Evolutionary conservation across 2,329 filamentous ascomycete genomes (phyloP).

Genomic region (Trichoderma hamatum): DNA sequence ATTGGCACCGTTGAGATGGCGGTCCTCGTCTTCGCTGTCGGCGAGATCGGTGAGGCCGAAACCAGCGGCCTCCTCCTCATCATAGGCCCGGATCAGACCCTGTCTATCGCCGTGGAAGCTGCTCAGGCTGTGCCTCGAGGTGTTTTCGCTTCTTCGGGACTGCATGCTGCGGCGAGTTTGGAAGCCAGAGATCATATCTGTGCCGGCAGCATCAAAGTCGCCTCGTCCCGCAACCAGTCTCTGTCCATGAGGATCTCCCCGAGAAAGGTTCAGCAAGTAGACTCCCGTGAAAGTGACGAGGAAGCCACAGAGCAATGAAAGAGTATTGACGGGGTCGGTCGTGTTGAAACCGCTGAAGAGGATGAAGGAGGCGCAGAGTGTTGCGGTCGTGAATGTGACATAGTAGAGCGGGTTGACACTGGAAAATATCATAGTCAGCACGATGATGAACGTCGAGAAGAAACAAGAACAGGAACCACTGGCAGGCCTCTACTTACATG

Average conservation of each 20-base stretch:
- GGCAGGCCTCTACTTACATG: slow-evolving; percentile 65
- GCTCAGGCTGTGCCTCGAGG: slow-evolving; percentile 65
- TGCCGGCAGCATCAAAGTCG: slow-evolving; percentile 78
- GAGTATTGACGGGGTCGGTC: slow-evolving; percentile 84
- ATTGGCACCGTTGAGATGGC: slow-evolving; percentile 27
- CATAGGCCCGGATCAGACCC: slow-evolving; percentile 85
- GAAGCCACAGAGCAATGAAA: slow-evolving; percentile 91
- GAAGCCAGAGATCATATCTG: slow-evolving; percentile 85
- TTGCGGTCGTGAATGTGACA: slow-evolving; percentile 94
- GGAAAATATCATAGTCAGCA: slow-evolving; percentile 28
- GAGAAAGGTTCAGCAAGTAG: slow-evolving; percentile 93
- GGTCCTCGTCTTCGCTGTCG: slow-evolving; percentile 68
- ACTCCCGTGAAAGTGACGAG: slow-evolving; percentile 94
- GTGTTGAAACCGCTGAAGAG: slow-evolving; percentile 97
- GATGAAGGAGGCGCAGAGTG: slow-evolving; percentile 91
- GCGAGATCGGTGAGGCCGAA: slow-evolving; percentile 80
- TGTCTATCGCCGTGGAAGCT: slow-evolving; percentile 71
- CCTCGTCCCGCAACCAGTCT: slow-evolving; percentile 63
- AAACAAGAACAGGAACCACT: neutral
- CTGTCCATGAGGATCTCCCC: slow-evolving; percentile 82
- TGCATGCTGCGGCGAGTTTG: slow-evolving; percentile 96
- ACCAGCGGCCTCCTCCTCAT: slow-evolving; percentile 74
- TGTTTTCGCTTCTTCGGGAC: slow-evolving; percentile 71
- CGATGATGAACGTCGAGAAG: neutral
- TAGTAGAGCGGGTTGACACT: slow-evolving; percentile 97